Conservation (phyloP, 371 early-diverging fungal species). For the Actinomortierella ambigua region DNA sequence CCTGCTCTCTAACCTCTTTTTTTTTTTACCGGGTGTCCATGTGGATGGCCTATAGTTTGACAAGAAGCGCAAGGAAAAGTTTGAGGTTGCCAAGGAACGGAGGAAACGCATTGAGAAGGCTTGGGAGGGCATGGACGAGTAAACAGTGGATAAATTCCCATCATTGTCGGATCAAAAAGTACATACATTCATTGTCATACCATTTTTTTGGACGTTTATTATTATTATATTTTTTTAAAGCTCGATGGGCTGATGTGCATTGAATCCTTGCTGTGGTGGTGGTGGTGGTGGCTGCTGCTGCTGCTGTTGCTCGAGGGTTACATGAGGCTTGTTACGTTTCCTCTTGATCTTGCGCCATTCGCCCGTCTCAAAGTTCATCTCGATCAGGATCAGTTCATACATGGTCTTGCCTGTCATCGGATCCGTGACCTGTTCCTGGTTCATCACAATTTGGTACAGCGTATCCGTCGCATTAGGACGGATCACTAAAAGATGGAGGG, state of each 20-base stretch:
- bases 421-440: slow-evolving; percentile 41
- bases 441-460: slow-evolving; percentile 42
- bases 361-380: slow-evolving; percentile 50
- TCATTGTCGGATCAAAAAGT: no score
- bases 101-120: slow-evolving; percentile 30
- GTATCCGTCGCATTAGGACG: slow-evolving; percentile 37
- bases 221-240: no score
- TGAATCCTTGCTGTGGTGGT: no score
- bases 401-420: slow-evolving; percentile 31
- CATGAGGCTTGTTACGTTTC: slow-evolving; percentile 24
- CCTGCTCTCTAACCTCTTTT: no score
- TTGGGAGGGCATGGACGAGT: slow-evolving; percentile 45
- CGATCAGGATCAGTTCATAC: slow-evolving; percentile 47
- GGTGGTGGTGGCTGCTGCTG: no score
- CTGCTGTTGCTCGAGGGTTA: slow-evolving; percentile 2
- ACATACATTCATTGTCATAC: no score
- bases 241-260: no score
- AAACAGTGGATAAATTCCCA: neutral
- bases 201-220: no score
- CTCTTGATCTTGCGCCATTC: slow-evolving; percentile 51
- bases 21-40: neutral
- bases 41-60: slow-evolving; percentile 18
- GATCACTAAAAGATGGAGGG: slow-evolving; percentile 10
- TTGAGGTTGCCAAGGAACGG: slow-evolving; percentile 33
- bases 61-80: slow-evolving; percentile 35